phyloP scores from a whole-genome alignment of 1,284 basidiomycete genomes.

The Megacollybia platyphylla region DNA sequence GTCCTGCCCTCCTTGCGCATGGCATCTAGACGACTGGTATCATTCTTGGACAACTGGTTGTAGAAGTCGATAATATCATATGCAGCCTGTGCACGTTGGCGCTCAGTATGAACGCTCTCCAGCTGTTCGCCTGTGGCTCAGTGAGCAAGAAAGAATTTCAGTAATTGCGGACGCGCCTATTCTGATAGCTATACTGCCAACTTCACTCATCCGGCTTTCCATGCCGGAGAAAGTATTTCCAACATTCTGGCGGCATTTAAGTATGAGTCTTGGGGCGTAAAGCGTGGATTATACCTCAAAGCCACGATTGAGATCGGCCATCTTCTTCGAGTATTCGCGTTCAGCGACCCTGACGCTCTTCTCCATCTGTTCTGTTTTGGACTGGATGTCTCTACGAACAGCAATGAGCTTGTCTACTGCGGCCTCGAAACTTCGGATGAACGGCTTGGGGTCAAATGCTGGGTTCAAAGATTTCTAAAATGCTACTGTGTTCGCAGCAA shows the following conservation, averaged over 20 bases:
- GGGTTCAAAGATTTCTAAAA: conserved; percentile 3
- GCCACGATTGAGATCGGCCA: conserved; percentile 82
- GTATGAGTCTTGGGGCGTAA: conserved; percentile 3
- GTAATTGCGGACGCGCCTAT: conserved; percentile 50
- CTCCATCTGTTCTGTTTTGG: conserved; percentile 84
- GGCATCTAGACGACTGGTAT: conserved; percentile 67
- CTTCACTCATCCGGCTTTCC: conserved; percentile 85
- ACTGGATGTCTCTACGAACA: conserved; percentile 79
- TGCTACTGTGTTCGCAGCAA: not conserved
- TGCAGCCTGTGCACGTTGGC: conserved; percentile 88
- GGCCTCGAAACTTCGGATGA: conserved; percentile 84
- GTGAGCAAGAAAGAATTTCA: conserved; percentile 5
- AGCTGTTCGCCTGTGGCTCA: conserved; percentile 75
- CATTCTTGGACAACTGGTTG: conserved; percentile 82
- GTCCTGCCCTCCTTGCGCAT: conserved; percentile 81
- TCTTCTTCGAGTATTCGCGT: conserved; percentile 87
- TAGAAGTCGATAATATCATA: conserved; percentile 94
- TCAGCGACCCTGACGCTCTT: conserved; percentile 85
- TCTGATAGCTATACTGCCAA: conserved; percentile 87
- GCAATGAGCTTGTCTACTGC: conserved; percentile 81
- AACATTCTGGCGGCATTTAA: conserved; percentile 45
- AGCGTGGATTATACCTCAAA: conserved; percentile 59
- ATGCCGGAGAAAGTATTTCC: conserved; percentile 75
- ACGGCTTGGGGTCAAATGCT: conserved; percentile 93
- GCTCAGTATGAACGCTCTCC: conserved; percentile 86